Percentiles rank a stretch among this genome's conserved stretches.
These are phyloP conservation scores for Dryadomyces quercivorus DNA, from an alignment of 2,329 filamentous ascomycete species.

Conservation along the genomic window DNA sequence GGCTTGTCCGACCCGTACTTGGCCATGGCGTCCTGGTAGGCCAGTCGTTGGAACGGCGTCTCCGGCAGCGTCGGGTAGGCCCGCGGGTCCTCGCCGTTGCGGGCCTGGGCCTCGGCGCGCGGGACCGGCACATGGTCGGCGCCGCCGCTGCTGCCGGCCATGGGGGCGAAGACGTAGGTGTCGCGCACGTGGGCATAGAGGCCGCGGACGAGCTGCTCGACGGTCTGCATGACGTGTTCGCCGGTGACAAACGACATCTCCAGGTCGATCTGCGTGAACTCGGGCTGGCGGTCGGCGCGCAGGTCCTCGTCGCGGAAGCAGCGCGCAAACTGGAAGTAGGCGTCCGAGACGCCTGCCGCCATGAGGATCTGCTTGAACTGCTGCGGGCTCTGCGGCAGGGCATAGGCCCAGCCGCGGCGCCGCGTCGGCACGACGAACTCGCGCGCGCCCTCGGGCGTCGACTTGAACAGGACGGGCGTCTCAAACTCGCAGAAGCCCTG, in stretches of 20 bases:
- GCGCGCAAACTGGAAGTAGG: constrained; percentile 85
- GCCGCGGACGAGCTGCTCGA: constrained; percentile 38
- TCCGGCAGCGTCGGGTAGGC: constrained; percentile 14
- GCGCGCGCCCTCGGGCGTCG: constrained; percentile 86
- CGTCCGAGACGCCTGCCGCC: constrained; percentile 62
- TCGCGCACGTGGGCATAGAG: constrained; percentile 40
- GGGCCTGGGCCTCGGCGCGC: neutral
- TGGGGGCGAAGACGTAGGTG: constrained; percentile 21
- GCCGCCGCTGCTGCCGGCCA: constrained; percentile 14
- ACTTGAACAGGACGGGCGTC: constrained; percentile 92
- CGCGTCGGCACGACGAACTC: constrained; percentile 91
- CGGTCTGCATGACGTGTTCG: constrained; percentile 50
- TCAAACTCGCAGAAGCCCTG: constrained; percentile 67
- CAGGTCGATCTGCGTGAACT: constrained; percentile 89
- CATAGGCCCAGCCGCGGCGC: constrained; percentile 65
- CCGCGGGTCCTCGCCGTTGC: neutral
- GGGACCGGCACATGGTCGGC: constrained; percentile 11
- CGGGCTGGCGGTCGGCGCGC: constrained; percentile 83
- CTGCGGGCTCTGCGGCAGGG: constrained; percentile 88
- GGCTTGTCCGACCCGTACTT: constrained; percentile 85
- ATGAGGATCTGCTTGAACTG: constrained; percentile 98
- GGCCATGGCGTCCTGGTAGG: constrained; percentile 68
- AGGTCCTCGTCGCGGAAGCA: constrained; percentile 95
- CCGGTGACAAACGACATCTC: constrained; percentile 81
- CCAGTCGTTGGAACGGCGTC: constrained; percentile 42